Base-by-base conservation (phyloP, 225 moss, liverwort and hornwort species). In the Ulota crispa region DNA sequence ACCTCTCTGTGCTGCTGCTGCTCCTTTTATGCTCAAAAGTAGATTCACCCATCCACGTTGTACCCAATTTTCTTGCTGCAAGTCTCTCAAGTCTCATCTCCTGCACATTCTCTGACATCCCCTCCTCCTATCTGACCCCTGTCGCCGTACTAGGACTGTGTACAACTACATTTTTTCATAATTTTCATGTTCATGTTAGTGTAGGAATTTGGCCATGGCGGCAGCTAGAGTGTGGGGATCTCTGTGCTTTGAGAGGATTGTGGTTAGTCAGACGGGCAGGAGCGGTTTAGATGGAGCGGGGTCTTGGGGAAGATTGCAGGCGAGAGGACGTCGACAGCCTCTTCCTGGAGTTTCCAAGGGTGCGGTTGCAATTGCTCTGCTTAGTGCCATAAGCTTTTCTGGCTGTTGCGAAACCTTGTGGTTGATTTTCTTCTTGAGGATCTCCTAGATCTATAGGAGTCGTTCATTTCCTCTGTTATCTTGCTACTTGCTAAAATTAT, bases 341-440 rank as follows among this genome's bases (percentile, higher is more conserved):
- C 64, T 68, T 62, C 68, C 78, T 55, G 68, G 73, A 78, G 78
- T 8, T 73, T 81, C 13, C 78, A 78, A 78, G 80, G 81, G 81
- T 87, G 87, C 55, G 87, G 81, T 72, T 55, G 68, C 62, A 55
- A 56, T 70, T 54, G 65, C 60, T 66, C 75, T 55, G 39, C 10
- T 66, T 43, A 8, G 54, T 32, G 9, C 24, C 54, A 28, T 68
- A 67, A n/a, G 19, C 55, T 63, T 47, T 45, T 45, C 45, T 14
- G 50, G 16, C 45, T 14, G 15, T 50, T 50, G 50, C 50, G 6
- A 50, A 50, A 50, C 1, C 18, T 50, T 50, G 1, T 50, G 13
- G 50, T 18, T 50, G 18, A 18, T 18, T 50, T 5, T 30, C 30
- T 24, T 52, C 28, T 41, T 18, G 64, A 65, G 39, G 55, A 71